phyloP scores from a whole-genome alignment of 1,284 basidiomycete genomes.

The Microbotryum violaceum region DNA sequence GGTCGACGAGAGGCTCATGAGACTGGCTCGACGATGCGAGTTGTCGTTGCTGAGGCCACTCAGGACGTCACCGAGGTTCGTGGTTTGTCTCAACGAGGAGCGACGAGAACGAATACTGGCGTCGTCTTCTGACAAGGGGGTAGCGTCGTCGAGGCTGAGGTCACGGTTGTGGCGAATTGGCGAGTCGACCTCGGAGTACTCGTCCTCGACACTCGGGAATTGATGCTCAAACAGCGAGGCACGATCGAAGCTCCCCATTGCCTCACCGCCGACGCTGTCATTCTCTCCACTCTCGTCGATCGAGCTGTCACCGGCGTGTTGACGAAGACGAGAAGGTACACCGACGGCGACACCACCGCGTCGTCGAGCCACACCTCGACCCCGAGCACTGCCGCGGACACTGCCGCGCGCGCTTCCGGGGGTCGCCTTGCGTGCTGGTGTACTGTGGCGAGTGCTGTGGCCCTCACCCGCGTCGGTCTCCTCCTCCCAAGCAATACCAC shows the following conservation, averaged over 20 bases:
- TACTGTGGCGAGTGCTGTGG: background rate
- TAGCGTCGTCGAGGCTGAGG: conserved; percentile 51
- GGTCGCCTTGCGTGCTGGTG: conserved; percentile 4
- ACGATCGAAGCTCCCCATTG: conserved; percentile 2
- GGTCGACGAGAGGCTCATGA: conserved; percentile 20
- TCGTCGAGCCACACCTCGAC: conserved; percentile 10
- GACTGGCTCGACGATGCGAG: conserved; percentile 9
- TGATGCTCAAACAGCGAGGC: conserved; percentile 30
- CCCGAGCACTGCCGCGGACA: conserved; percentile 15
- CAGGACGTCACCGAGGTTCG: conserved; percentile 21
- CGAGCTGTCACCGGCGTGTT: conserved; percentile 14
- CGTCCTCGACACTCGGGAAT: conserved; percentile 14
- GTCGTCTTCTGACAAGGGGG: conserved; percentile 25
- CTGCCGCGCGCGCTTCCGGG: conserved; percentile 11
- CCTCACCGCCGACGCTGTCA: conserved; percentile 18
- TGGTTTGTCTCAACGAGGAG: background rate
- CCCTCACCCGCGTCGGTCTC: conserved; percentile 13
- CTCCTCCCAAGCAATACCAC: conserved; percentile 22
- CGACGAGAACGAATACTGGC: conserved; percentile 1
- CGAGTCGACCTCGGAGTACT: conserved; percentile 14
- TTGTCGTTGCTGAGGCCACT: conserved; percentile 1
- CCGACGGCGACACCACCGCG: conserved; percentile 10
- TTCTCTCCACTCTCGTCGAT: conserved; percentile 25
- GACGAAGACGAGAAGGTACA: conserved; percentile 18
- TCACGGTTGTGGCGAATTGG: conserved; percentile 2